Evolutionary conservation across 2,329 filamentous ascomycete species (phyloP), one percentile per base, ranked within the genome.

Genomic region (Penicillium sp.): DNA sequence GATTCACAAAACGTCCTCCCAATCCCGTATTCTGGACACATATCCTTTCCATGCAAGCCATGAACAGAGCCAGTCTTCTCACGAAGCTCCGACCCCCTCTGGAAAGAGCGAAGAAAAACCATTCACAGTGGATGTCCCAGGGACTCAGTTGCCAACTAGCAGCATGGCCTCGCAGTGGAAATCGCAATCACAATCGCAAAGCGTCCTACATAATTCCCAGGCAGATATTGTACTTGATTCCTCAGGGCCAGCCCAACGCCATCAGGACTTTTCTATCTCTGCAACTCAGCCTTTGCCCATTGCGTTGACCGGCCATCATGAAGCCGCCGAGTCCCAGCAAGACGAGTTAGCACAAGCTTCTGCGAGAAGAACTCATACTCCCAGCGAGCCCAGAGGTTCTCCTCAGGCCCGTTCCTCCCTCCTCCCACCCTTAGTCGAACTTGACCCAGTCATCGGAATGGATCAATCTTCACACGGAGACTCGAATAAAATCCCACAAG

Each of bases 21-120:
- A 74, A 50, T 72, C 72, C 19, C 66, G 68, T 29, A 66, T 76
- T 31, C 52, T 67, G 26, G 72, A 74, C 49, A 75, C 73, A 6
- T 71, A 73, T 54, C 63, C 60, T 10, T 70, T 62, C 37, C 60
- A 66, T 53, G 67, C 62, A 23, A 62, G 52, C 50, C 55, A 62
- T 26, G 52, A 59, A 11, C 61, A 62, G 37, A 53, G 35, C n/a
- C 44, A 52, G 21, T 48, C 57, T 27, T 68, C 64, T 25, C 61
- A 67, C 46, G 58, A 63, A 26, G 58, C 46, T 29, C 46, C 57
- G 3, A 53, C 60, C 37, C 43, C 56, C 19, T 54, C 60, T 23
- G 56, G 51, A 43, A 45, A 35, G 25, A 23, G 16, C n/a, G 29
- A 46, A 23, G 54, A 50, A 9, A 27, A 35, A 14, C 44, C 37